phyloP scores from a whole-genome alignment of 2,329 filamentous ascomycete species.

The Phialophora tarda region DNA sequence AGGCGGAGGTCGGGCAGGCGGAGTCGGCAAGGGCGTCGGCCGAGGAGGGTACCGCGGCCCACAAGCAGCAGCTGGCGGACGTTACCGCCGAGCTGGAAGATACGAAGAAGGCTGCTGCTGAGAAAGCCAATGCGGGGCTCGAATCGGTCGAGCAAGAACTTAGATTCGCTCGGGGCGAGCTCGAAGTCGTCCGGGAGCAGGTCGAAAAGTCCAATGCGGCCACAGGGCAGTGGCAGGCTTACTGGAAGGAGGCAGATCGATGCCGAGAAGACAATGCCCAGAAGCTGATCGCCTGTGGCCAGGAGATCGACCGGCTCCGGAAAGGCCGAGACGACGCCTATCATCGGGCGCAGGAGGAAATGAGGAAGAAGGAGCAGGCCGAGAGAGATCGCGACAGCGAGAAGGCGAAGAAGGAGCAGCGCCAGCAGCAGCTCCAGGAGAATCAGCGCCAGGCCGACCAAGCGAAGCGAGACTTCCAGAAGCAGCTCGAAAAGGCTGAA shows the following conservation, averaged over 20 bases:
- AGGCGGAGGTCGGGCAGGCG: not conserved
- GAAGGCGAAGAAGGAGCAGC: not conserved
- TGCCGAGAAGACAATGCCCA: not conserved
- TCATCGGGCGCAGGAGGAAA: not conserved
- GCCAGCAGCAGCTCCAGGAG: not conserved
- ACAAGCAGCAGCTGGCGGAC: constrained; percentile 1
- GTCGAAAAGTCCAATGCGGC: not conserved
- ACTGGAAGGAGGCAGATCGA: constrained; percentile 1
- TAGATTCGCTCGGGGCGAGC: not conserved
- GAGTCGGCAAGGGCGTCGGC: not conserved
- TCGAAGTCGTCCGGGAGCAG: not conserved
- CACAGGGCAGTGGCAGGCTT: not conserved
- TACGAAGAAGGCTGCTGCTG: not conserved
- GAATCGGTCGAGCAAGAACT: not conserved
- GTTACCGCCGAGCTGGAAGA: not conserved
- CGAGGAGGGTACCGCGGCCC: not conserved
- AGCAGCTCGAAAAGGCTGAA: not conserved
- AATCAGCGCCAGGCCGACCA: not conserved
- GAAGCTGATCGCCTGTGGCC: not conserved
- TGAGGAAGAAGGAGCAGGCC: not conserved
- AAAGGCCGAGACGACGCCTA: not conserved
- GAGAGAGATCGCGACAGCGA: not conserved
- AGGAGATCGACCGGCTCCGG: not conserved
- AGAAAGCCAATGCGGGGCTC: not conserved
- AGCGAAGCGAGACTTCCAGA: not conserved